Base-by-base conservation (phyloP, 208 protist genomes). In the Borovskyia barvae region DNA sequence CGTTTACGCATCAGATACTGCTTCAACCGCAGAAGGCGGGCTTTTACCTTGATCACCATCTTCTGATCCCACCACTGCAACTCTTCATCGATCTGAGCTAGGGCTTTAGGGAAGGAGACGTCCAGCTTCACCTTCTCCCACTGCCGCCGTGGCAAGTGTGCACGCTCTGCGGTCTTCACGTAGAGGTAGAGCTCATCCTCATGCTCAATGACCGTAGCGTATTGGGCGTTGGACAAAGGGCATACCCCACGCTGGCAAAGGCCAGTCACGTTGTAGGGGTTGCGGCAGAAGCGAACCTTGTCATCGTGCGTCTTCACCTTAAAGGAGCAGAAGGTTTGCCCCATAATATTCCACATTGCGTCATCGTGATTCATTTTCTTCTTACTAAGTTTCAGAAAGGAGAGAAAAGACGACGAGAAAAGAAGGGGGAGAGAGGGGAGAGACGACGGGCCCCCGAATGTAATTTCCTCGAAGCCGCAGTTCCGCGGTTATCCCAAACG, bases 141-240 rank as follows among this genome's bases (percentile, higher is more conserved):
- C 64, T 99, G 71, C 5, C 98, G 94, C 2, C 85, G 82, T 11
- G 98, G 98, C 35, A 92, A 85, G 78, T 99, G 98, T 8, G 97
- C 97, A 39, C 98, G 87, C 84, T 99, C 98, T 14, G 98, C 94
- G 0, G 98, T 99, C 71, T 99, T 99, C 33, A 99, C 94, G 82
- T 98, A 98, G 9, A 99, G 82, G 82, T 98, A 99, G 8, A 97
- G 75, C 64, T 95, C 72, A 49, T 98, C 97, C 45, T 99, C 88
- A 42, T 98, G 82, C 82, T 99, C 98, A 64, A 93, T 85, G 29
- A 99, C 85, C 20, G 98, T 99, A 39, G 98, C 97, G 73, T 99
- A 99, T 63, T 97, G 95, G 17, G 85, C 94, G 82, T 99, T 99
- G 49, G 98, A 97, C 3, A 99, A 86, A 12, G 98, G 98, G 75